Evolutionary conservation across 345 rosid genomes (phyloP).

Genomic region (Sonneratia caseolaris): DNA sequence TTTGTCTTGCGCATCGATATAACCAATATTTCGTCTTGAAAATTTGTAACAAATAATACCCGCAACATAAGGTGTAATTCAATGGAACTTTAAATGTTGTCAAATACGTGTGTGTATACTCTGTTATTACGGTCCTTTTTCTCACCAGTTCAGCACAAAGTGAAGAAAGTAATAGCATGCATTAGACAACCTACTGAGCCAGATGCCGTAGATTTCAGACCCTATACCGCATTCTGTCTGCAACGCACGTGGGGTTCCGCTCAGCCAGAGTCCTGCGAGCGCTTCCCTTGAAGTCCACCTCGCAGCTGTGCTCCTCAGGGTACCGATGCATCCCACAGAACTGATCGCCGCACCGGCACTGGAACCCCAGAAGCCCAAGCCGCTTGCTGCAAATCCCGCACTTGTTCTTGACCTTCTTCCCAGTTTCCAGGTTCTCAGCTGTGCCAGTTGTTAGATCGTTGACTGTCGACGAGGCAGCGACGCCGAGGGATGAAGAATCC

Average conservation of each 20-base stretch:
- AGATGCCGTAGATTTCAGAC: constrained; percentile 20
- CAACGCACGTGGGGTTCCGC: constrained; percentile 61
- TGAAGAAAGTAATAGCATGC: no score
- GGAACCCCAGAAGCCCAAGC: constrained; percentile 61
- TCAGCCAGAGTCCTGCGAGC: constrained; percentile 48
- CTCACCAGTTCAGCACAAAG: no score
- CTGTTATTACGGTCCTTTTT: no score
- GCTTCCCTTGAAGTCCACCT: constrained; percentile 52
- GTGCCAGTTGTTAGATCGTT: not conserved
- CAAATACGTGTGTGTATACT: no score
- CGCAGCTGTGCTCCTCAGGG: constrained; percentile 62
- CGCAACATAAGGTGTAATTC: no score
- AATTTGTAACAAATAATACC: no score
- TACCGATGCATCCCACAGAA: constrained; percentile 66
- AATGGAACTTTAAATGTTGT: no score
- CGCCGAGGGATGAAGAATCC: not conserved
- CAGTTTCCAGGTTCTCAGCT: not conserved
- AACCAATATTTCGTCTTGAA: no score
- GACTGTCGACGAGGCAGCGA: not conserved
- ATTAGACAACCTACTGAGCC: not conserved
- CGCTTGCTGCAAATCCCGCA: constrained; percentile 60
- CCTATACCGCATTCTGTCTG: constrained; percentile 47
- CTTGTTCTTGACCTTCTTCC: constrained; percentile 12
- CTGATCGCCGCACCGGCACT: constrained; percentile 60
- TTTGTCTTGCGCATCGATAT: no score